phyloP scores from a whole-genome alignment of 148 eudicot species.

The Cornus florida region DNA sequence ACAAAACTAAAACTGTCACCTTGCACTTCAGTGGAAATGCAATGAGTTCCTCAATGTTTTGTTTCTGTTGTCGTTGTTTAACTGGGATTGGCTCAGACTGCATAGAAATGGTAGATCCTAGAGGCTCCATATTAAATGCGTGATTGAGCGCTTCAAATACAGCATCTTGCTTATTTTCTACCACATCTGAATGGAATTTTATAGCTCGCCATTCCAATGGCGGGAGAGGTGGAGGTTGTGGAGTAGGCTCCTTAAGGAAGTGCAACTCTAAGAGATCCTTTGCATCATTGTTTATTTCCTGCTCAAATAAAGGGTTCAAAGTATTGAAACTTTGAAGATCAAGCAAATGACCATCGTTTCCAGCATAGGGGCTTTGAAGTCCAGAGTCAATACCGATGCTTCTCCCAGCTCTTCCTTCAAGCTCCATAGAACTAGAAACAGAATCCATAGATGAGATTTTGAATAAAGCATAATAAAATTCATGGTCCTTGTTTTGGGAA shows the following conservation, averaged over 20 bases:
- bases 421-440: slow-evolving; percentile 53
- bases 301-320: slow-evolving; percentile 37
- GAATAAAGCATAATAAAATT: slow-evolving; percentile 46
- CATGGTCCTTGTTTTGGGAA: slow-evolving; percentile 44
- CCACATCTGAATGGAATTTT: slow-evolving; percentile 36
- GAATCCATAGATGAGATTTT: slow-evolving; percentile 58
- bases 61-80: slow-evolving; percentile 32
- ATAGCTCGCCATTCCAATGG: slow-evolving; percentile 73
- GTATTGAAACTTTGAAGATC: slow-evolving; percentile 53
- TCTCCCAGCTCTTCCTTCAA: slow-evolving; percentile 27
- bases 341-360: slow-evolving; percentile 26
- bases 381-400: slow-evolving; percentile 18
- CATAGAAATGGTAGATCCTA: slow-evolving; percentile 36
- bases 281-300: slow-evolving; percentile 34
- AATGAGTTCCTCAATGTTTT: slow-evolving; percentile 25
- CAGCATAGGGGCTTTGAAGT: slow-evolving; percentile 22
- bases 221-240: slow-evolving; percentile 86
- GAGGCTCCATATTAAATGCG: slow-evolving; percentile 30
- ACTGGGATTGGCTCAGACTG: slow-evolving; percentile 34
- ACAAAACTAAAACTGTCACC: slow-evolving; percentile 33
- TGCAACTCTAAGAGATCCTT: slow-evolving; percentile 28
- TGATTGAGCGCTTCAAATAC: slow-evolving; percentile 23
- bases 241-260: slow-evolving; percentile 27
- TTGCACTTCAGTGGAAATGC: slow-evolving; percentile 24
- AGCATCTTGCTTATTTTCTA: slow-evolving; percentile 21